phyloP scores from a whole-genome alignment of 2,329 filamentous ascomycete genomes.

The Amauroascus niger region DNA sequence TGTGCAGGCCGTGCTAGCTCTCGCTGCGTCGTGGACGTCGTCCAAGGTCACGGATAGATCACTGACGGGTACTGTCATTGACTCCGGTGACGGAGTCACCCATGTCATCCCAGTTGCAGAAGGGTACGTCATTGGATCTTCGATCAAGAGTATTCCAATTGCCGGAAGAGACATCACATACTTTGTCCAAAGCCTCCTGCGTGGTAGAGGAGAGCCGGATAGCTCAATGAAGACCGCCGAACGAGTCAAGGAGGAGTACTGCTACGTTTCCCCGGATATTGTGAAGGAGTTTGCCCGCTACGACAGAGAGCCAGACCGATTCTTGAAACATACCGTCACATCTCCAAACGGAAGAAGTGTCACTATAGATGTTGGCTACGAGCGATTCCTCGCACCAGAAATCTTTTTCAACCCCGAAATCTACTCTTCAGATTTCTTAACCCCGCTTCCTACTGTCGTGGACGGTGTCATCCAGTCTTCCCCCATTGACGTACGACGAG shows the following conservation, averaged over 20 bases:
- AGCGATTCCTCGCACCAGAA: constrained; percentile 93
- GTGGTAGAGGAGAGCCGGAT: constrained; percentile 92
- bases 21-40: constrained; percentile 96
- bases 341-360: constrained; percentile 78
- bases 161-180: constrained; percentile 97
- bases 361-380: constrained; percentile 87
- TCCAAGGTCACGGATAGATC: constrained; percentile 96
- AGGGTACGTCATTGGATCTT: constrained; percentile 97
- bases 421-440: constrained; percentile 97
- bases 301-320: constrained; percentile 83
- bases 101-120: constrained; percentile 98
- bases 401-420: constrained; percentile 99
- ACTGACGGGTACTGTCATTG: constrained; percentile 92
- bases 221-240: constrained; percentile 96
- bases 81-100: constrained; percentile 96
- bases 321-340: constrained; percentile 79
- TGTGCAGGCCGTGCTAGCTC: constrained; percentile 89
- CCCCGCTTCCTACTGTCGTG: constrained; percentile 84
- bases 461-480: constrained; percentile 96
- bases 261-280: constrained; percentile 96
- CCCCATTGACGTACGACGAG: constrained; percentile 91
- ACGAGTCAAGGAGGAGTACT: constrained; percentile 97
- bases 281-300: constrained; percentile 96
- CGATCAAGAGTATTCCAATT: constrained; percentile 98
- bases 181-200: constrained; percentile 90